Percentiles rank a stretch among this genome's conserved stretches.
Evolutionary conservation across 106 monocot genomes (phyloP).

Genomic region (Dioscorea dumetorum): DNA sequence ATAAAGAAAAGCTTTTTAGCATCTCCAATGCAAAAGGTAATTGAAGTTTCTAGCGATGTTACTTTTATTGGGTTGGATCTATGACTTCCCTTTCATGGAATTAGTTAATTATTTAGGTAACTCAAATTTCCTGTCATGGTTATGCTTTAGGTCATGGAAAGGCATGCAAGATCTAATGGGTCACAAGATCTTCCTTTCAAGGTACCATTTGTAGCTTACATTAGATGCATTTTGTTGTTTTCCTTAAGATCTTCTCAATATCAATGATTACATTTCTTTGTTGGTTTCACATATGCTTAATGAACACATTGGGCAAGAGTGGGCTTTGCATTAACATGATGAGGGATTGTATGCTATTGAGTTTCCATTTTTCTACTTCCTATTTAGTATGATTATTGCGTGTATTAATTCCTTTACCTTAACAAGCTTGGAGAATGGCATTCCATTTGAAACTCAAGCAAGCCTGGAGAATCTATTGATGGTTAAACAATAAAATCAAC

Average conservation of each 20-base stretch:
- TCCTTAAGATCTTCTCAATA: neutral
- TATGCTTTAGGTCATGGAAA: slow-evolving; percentile 67
- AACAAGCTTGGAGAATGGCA: no score
- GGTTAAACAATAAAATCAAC: no score
- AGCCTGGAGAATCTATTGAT: no score
- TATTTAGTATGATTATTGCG: neutral
- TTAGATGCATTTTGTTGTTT: neutral
- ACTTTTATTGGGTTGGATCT: slow-evolving; percentile 90
- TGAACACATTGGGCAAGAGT: slow-evolving; percentile 64
- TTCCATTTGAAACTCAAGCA: no score
- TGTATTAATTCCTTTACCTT: no score
- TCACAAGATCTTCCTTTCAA: slow-evolving; percentile 39
- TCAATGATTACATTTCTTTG: neutral
- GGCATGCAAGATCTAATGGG: slow-evolving; percentile 35
- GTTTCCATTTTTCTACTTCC: neutral
- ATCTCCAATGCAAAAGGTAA: slow-evolving; percentile 9
- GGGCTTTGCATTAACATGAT: slow-evolving; percentile 60
- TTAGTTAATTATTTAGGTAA: no score
- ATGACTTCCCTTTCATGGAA: neutral
- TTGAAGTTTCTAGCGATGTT: slow-evolving; percentile 15
- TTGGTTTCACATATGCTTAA: slow-evolving; percentile 84
- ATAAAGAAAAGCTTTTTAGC: neutral
- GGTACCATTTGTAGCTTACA: slow-evolving; percentile 23
- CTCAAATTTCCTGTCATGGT: neutral
- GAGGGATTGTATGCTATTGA: slow-evolving; percentile 49